Conservation (phyloP, 2,329 filamentous ascomycete genomes). For the Diaporthe australafricana region DNA sequence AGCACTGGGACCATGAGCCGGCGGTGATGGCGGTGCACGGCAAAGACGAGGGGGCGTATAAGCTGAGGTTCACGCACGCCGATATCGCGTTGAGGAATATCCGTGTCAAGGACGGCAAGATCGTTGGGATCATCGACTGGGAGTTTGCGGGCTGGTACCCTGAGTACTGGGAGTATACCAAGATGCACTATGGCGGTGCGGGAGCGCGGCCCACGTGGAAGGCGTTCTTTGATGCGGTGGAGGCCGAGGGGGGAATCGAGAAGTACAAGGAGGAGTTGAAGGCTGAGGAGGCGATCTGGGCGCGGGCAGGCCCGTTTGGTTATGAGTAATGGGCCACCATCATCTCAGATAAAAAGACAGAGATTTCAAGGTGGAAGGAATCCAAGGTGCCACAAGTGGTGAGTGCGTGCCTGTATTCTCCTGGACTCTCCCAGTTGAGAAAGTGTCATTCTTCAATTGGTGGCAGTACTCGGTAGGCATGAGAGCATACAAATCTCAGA, state of each 20-base stretch:
- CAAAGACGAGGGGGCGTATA: constrained; percentile 17
- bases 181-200: neutral
- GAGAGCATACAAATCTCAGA: too few relatives aligned
- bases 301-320: neutral
- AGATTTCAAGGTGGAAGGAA: too few relatives aligned
- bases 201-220: neutral
- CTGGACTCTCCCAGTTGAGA: too few relatives aligned
- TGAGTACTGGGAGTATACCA: constrained; percentile 50
- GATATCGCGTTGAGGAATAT: constrained; percentile 61
- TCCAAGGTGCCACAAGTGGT: too few relatives aligned
- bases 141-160: constrained; percentile 60
- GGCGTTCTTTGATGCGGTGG: neutral
- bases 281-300: neutral
- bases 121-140: constrained; percentile 59
- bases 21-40: constrained; percentile 14
- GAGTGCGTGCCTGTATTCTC: too few relatives aligned
- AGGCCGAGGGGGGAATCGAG: neutral
- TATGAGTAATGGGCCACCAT: neutral
- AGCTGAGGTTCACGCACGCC: constrained; percentile 56
- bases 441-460: too few relatives aligned
- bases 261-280: neutral
- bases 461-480: too few relatives aligned
- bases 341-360: too few relatives aligned
- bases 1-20: constrained; percentile 18
- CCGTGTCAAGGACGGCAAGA: constrained; percentile 49